Conservation (phyloP, 805 yeast species). For the Suhomyces tanzawaensis region DNA sequence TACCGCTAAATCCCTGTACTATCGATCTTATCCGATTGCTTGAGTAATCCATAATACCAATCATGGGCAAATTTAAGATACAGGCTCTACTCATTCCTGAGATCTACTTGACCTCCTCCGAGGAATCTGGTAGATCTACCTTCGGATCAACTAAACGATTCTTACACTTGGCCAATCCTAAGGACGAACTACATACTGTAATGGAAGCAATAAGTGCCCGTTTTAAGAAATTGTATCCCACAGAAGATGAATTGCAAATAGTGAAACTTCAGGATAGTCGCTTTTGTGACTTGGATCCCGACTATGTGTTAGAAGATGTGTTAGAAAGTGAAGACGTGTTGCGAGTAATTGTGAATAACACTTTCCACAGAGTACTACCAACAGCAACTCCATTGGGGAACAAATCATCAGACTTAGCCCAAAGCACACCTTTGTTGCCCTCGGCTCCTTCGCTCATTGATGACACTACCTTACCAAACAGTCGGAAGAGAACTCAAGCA, state of each 20-base stretch:
- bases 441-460: constrained; percentile 22
- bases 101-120: not conserved
- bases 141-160: constrained; percentile 42
- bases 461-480: constrained; percentile 9
- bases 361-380: constrained; percentile 10
- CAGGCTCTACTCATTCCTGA: constrained; percentile 36
- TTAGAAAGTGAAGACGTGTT: constrained; percentile 43
- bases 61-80: constrained; percentile 18
- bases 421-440: constrained; percentile 12
- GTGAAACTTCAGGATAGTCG: constrained; percentile 64
- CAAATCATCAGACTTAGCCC: constrained; percentile 5
- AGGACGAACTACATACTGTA: constrained; percentile 46
- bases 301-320: constrained; percentile 61
- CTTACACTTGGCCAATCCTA: constrained; percentile 57
- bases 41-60: too few relatives aligned
- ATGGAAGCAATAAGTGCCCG: constrained; percentile 54
- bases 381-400: constrained; percentile 2
- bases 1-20: too few relatives aligned
- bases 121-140: not conserved
- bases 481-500: constrained; percentile 19
- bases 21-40: too few relatives aligned
- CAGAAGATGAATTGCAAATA: constrained; percentile 52
- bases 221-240: constrained; percentile 64
- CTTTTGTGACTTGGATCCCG: constrained; percentile 78
- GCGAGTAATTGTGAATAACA: constrained; percentile 34